phyloP scores from a whole-genome alignment of 169 alveolate genomes.

The Cryptosporidium sp. region DNA sequence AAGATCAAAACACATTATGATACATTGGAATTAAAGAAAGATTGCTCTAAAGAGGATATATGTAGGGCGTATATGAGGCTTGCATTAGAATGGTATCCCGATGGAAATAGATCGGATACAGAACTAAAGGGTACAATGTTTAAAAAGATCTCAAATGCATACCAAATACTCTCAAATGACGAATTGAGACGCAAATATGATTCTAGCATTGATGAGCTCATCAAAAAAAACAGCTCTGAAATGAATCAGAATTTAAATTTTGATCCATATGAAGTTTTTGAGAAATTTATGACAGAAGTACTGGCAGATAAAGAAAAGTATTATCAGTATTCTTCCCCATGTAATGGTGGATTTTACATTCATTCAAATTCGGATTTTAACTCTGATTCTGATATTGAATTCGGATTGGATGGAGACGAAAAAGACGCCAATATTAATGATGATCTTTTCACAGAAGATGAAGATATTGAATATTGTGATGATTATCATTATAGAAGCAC shows the following conservation, averaged over 20 bases:
- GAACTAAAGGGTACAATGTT: constrained; percentile 4
- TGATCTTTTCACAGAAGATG: constrained; percentile 37
- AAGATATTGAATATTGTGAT: constrained; percentile 22
- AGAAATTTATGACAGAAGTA: constrained; percentile 15
- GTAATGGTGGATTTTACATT: constrained; percentile 12
- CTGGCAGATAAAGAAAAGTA: constrained; percentile 20
- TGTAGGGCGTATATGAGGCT: constrained; percentile 44
- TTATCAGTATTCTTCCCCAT: constrained; percentile 14
- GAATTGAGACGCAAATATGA: constrained; percentile 35
- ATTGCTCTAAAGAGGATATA: constrained; percentile 39
- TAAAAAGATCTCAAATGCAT: constrained; percentile 27
- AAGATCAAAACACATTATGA: constrained; percentile 31
- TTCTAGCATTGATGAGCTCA: constrained; percentile 7
- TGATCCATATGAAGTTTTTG: constrained; percentile 13
- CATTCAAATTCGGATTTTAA: constrained; percentile 13
- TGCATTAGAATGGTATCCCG: constrained; percentile 42
- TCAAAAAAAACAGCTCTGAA: constrained; percentile 22
- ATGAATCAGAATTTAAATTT: neutral
- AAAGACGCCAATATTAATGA: constrained; percentile 12
- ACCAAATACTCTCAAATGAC: constrained; percentile 19
- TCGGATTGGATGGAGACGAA: constrained; percentile 9
- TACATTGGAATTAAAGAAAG: constrained; percentile 17
- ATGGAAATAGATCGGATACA: constrained; percentile 2
- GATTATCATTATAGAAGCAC: neutral
- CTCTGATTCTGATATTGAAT: constrained; percentile 25